Evolutionary conservation across 345 rosid genomes (phyloP), one percentile per base, ranked within the genome.

Genomic region (Acer negundo): DNA sequence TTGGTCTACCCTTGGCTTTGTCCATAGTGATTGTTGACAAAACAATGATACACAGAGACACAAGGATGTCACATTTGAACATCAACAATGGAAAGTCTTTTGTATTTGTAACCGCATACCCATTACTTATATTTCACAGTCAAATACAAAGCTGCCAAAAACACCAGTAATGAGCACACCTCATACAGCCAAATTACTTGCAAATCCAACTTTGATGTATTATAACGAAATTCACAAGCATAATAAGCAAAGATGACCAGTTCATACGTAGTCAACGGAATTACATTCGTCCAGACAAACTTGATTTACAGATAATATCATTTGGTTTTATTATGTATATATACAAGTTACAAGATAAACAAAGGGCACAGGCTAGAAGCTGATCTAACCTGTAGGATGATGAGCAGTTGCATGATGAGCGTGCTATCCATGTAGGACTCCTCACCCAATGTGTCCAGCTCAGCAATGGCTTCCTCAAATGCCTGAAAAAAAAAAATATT

Each of bases 341-440:
- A 42, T 44, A 46, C 35, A 24, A 3, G 47, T 24, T n/a, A 31
- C 73, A 49, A 16, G 62, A 67, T 15, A 26, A 10, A 24, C 20
- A 53, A 6, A 17, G 26, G 40, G 10, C 40, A 40, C 64, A 26
- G 28, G 28, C 28, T 26, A 26, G 28, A 26, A 26, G 28, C 28
- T 26, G 28, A 1, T 75, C 81, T 11, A 71, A 90, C 90, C 94
- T 88, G 46, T 10, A 42, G n/a, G n/a, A n/a, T n/a, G n/a, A n/a
- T n/a, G n/a, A 89, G 85, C 68, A 91, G 87, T 77, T 89, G 95
- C 88, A 85, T 89, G 75, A 85, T 86, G 80, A 86, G 81, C 68
- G 91, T 91, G 81, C 93, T 91, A 83, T 91, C 95, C 89, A 88
- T 87, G 91, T 89, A 89, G 55, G 95, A 87, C 72, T 85, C 85